Percentiles rank a stretch among this genome's conserved stretches.
These are phyloP conservation scores for Diplodia intermedia DNA, from an alignment of 2,329 filamentous ascomycete species.

Conservation along the genomic window DNA sequence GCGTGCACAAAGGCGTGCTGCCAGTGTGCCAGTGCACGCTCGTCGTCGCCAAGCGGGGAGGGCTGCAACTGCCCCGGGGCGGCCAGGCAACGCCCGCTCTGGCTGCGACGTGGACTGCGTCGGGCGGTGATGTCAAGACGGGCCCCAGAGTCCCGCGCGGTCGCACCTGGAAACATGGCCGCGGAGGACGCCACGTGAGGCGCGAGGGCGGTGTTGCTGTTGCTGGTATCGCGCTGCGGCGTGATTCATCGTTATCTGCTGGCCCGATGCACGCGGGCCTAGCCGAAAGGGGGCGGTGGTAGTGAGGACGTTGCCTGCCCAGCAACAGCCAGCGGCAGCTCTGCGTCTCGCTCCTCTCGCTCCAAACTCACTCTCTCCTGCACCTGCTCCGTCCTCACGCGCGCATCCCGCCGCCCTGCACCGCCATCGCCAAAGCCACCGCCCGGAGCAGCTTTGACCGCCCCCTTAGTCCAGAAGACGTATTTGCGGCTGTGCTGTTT, in stretches of 20 bases:
- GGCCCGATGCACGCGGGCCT: conserved; percentile 21
- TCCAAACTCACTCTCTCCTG: conserved; percentile 31
- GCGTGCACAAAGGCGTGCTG: conserved; percentile 25
- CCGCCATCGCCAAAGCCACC: conserved; percentile 31
- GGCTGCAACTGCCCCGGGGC: conserved; percentile 10
- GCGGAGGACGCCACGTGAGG: conserved; percentile 26
- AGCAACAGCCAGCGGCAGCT: conserved; percentile 31
- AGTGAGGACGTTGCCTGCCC: conserved; percentile 29
- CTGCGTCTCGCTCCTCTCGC: conserved; percentile 30
- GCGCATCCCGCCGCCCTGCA: conserved; percentile 26
- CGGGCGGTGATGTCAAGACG: conserved; percentile 28
- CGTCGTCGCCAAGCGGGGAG: conserved; percentile 20
- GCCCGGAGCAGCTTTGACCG: conserved; percentile 32
- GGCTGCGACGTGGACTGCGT: conserved; percentile 28
- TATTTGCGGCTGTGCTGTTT: conserved; percentile 33
- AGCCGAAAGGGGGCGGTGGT: conserved; percentile 31
- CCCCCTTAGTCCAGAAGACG: conserved; percentile 31
- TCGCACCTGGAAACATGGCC: conserved; percentile 21
- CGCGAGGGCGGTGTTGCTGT: conserved; percentile 1
- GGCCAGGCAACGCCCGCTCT: conserved; percentile 23
- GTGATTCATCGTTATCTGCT: conserved; percentile 31
- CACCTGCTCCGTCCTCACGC: conserved; percentile 23
- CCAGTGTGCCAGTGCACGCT: conserved; percentile 1
- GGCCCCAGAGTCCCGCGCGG: conserved; percentile 9
- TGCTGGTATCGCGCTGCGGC: conserved; percentile 16